Evolutionary conservation across 495 filamentous ascomycete genomes (phyloP).

Genomic region (Podospora conica): DNA sequence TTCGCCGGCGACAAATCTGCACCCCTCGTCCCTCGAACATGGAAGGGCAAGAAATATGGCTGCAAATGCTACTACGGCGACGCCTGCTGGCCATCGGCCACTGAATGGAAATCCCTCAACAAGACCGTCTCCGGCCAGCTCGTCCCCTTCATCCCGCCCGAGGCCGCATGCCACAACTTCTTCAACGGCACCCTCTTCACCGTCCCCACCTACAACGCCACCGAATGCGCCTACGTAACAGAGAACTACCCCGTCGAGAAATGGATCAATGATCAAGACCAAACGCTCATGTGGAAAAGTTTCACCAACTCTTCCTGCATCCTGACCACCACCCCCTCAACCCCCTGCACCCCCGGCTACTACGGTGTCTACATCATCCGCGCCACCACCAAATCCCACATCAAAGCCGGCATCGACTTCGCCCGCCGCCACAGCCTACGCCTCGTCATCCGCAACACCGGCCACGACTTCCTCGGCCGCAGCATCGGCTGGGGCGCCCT

Average conservation of each 20-base stretch:
- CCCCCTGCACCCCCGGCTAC: constrained; percentile 31
- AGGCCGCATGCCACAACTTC: constrained; percentile 25
- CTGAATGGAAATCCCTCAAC: constrained; percentile 26
- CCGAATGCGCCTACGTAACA: constrained; percentile 19
- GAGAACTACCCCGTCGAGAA: constrained; percentile 18
- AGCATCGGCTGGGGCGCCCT: constrained; percentile 48
- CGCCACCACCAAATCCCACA: constrained; percentile 32
- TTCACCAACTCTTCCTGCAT: not conserved
- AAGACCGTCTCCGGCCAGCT: constrained; percentile 25
- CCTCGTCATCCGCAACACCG: constrained; percentile 53
- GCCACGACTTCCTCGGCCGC: constrained; percentile 47
- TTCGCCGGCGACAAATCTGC: not conserved
- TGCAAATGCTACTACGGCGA: constrained; percentile 33
- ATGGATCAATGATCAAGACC: not conserved
- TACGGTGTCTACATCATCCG: constrained; percentile 43
- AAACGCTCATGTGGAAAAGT: not conserved
- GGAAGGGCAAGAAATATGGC: constrained; percentile 15
- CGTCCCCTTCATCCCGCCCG: constrained; percentile 20
- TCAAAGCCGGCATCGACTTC: constrained; percentile 38
- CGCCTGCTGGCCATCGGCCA: constrained; percentile 28
- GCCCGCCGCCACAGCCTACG: constrained; percentile 46
- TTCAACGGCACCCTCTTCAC: constrained; percentile 17
- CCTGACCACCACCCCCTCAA: not conserved
- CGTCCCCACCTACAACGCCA: constrained; percentile 24
- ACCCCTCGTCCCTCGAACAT: not conserved